These are phyloP conservation scores for Biscutella auriculata DNA, from an alignment of 441 rosid genomes.

Conservation along the genomic window DNA sequence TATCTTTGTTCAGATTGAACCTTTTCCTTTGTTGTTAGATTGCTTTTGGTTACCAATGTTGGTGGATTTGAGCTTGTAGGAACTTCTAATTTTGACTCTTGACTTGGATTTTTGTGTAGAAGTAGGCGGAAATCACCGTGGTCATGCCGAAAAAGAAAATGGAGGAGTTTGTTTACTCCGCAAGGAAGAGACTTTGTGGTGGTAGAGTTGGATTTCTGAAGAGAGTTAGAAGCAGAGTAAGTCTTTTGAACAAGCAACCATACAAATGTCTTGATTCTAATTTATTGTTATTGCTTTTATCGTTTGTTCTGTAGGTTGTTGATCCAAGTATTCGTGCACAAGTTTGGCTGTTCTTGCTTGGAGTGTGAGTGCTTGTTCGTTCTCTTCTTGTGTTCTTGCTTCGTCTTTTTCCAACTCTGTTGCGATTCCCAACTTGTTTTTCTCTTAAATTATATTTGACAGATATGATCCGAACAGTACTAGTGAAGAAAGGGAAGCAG, in stretches of 20 bases:
- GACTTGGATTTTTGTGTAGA: conserved; percentile 21
- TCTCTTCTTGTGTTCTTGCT: not conserved
- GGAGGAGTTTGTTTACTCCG: conserved; percentile 62
- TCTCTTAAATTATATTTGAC: not conserved
- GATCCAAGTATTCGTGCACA: conserved; percentile 80
- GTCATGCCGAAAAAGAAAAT: conserved; percentile 77
- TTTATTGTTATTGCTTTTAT: not conserved
- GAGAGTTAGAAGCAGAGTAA: conserved; percentile 82
- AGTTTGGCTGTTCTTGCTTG: conserved; percentile 91
- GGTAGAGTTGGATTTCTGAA: conserved; percentile 67
- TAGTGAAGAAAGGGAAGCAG: conserved; percentile 53
- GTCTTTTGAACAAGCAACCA: conserved; percentile 22
- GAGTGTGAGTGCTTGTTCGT: conserved; percentile 56
- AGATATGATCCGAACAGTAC: conserved; percentile 49
- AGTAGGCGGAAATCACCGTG: conserved; percentile 77
- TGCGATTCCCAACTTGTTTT: not conserved
- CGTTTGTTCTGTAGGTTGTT: conserved; percentile 51
- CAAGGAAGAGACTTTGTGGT: conserved; percentile 70
- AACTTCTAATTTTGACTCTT: not conserved
- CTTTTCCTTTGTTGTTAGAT: not conserved
- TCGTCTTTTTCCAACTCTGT: not conserved
- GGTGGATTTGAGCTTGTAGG: not conserved
- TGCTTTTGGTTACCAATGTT: not conserved
- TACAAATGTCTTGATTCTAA: not conserved
- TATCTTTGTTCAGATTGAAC: not conserved